These are phyloP conservation scores for Mortierella sp. DNA, from an alignment of 371 early-diverging fungal species.

Conservation along the genomic window DNA sequence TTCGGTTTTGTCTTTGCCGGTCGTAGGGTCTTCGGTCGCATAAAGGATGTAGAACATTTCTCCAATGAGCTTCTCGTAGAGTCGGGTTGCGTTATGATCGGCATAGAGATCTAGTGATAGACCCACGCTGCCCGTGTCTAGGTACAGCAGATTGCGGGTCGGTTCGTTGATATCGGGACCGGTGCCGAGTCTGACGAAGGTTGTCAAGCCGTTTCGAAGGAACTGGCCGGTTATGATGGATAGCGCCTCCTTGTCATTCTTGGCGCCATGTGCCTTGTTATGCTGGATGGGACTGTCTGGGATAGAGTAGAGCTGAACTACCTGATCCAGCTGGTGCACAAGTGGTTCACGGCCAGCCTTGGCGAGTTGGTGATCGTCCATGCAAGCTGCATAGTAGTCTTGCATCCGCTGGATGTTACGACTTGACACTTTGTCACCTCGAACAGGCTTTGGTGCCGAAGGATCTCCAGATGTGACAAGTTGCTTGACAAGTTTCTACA, in stretches of 20 bases:
- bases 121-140: conserved; percentile 58
- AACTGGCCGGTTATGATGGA: conserved; percentile 20
- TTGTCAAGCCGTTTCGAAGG: conserved; percentile 13
- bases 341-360: conserved; percentile 59
- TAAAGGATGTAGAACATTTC: conserved; percentile 16
- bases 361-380: conserved; percentile 60
- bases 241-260: conserved; percentile 3
- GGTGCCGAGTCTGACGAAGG: conserved; percentile 47
- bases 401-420: conserved; percentile 63
- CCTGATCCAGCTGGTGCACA: conserved; percentile 45
- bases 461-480: conserved; percentile 15
- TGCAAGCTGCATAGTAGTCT: conserved; percentile 60
- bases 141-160: conserved; percentile 43
- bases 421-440: conserved; percentile 46
- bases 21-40: background rate
- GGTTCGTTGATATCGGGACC: conserved; percentile 59
- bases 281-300: conserved; percentile 1
- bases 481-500: conserved; percentile 24
- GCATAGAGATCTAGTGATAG: conserved; percentile 61
- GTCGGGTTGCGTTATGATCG: conserved; percentile 26
- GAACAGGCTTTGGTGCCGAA: conserved; percentile 25
- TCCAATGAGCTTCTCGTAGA: conserved; percentile 13
- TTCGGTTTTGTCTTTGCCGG: background rate
- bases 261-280: background rate
- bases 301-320: conserved; percentile 45